These are phyloP conservation scores for Alternaria viburni DNA, from an alignment of 2,329 filamentous ascomycete genomes.

Conservation along the genomic window DNA sequence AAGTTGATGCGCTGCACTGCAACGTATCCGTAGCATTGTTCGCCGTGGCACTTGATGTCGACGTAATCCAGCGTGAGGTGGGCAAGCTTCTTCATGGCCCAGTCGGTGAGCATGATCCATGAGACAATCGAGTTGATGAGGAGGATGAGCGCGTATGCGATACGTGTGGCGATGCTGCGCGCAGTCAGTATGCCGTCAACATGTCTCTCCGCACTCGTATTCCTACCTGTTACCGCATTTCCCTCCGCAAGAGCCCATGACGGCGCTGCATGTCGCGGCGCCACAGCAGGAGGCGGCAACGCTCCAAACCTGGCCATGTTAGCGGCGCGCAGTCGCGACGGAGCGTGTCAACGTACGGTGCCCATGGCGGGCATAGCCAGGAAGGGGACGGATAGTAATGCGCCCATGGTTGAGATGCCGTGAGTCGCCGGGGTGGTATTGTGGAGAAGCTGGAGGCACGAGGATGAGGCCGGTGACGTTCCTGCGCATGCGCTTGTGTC, in stretches of 20 bases:
- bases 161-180: slow-evolving; percentile 87
- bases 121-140: slow-evolving; percentile 95
- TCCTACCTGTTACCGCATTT: slow-evolving; percentile 92
- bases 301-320: slow-evolving; percentile 67
- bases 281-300: slow-evolving; percentile 92
- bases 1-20: slow-evolving; percentile 98
- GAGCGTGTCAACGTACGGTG: slow-evolving; percentile 67
- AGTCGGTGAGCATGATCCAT: slow-evolving; percentile 99
- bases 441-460: slow-evolving; percentile 18
- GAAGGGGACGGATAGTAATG: slow-evolving; percentile 85
- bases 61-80: slow-evolving; percentile 94
- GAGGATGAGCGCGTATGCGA: slow-evolving; percentile 93
- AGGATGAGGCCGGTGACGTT: slow-evolving; percentile 24
- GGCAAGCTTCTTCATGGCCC: slow-evolving; percentile 96
- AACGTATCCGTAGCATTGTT: slow-evolving; percentile 92
- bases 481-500: slow-evolving; percentile 10
- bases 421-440: slow-evolving; percentile 10
- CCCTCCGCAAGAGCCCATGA: slow-evolving; percentile 86
- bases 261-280: slow-evolving; percentile 92
- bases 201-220: background rate
- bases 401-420: slow-evolving; percentile 71
- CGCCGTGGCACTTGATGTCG: slow-evolving; percentile 86
- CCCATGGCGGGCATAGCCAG: slow-evolving; percentile 85
- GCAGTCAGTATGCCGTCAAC: slow-evolving; percentile 11
- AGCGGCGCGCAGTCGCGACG: slow-evolving; percentile 21